Conservation (phyloP, 2,329 filamentous ascomycete species). For the Ambrosiella beaveri region DNA sequence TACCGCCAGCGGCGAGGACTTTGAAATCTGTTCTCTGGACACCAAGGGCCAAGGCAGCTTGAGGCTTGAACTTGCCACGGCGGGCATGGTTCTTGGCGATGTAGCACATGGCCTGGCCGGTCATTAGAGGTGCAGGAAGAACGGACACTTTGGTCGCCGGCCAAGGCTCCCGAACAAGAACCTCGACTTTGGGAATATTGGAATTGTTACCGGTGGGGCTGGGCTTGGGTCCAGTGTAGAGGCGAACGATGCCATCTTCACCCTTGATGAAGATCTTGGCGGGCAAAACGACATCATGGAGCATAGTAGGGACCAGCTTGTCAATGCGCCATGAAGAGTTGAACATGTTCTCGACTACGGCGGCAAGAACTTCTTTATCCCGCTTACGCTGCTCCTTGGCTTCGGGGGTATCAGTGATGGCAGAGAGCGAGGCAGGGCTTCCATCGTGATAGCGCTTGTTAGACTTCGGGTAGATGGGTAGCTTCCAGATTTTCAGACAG, state of each 20-base stretch:
- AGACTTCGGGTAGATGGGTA: slow-evolving; percentile 36
- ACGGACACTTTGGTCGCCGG: slow-evolving; percentile 46
- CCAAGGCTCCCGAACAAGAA: slow-evolving; percentile 63
- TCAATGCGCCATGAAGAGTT: slow-evolving; percentile 46
- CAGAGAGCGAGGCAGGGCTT: slow-evolving; percentile 3
- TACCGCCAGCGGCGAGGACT: slow-evolving; percentile 43
- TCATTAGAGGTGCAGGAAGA: slow-evolving; percentile 52
- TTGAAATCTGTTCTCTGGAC: slow-evolving; percentile 42
- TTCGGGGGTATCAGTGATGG: not conserved
- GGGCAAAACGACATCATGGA: slow-evolving; percentile 50
- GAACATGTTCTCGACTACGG: slow-evolving; percentile 20
- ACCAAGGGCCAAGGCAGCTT: slow-evolving; percentile 46
- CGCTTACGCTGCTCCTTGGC: slow-evolving; percentile 9
- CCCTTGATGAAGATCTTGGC: slow-evolving; percentile 54
- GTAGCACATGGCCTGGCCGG: slow-evolving; percentile 61
- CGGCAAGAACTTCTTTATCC: slow-evolving; percentile 14
- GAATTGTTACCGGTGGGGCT: slow-evolving; percentile 18
- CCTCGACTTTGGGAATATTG: slow-evolving; percentile 43
- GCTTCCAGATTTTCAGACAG: slow-evolving; percentile 69
- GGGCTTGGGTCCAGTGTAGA: slow-evolving; percentile 52
- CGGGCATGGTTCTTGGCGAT: slow-evolving; percentile 61
- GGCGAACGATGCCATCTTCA: slow-evolving; percentile 44
- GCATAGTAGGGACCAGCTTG: slow-evolving; percentile 45
- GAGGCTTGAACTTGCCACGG: slow-evolving; percentile 62
- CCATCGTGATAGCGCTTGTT: slow-evolving; percentile 13